phyloP scores from a whole-genome alignment of 2,329 filamentous ascomycete genomes.

The Lecanoromycetidae sp. region DNA sequence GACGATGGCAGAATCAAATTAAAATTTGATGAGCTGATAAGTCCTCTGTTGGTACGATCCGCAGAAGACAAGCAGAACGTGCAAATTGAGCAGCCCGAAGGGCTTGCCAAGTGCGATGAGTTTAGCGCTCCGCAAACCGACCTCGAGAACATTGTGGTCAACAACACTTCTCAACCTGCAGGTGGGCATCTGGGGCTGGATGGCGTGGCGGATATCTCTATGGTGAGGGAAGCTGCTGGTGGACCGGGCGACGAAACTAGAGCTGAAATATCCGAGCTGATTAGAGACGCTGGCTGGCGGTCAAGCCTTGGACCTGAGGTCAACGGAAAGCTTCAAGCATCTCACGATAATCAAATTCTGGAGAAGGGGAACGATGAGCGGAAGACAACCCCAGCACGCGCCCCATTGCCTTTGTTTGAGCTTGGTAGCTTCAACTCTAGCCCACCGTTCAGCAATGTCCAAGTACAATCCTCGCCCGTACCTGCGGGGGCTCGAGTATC shows the following conservation, averaged over 20 bases:
- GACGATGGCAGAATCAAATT: conserved; percentile 49
- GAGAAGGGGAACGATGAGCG: conserved; percentile 15
- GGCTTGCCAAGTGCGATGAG: no score
- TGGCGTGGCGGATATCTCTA: conserved; percentile 13
- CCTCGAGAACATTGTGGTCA: no score
- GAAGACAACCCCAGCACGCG: background rate
- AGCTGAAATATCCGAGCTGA: conserved; percentile 34
- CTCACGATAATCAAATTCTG: background rate
- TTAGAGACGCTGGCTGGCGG: conserved; percentile 38
- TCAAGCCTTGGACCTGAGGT: conserved; percentile 33
- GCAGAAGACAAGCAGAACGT: no score
- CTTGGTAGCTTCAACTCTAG: conserved; percentile 25
- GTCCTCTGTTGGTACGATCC: conserved; percentile 52
- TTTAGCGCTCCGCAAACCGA: no score
- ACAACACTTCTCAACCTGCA: no score
- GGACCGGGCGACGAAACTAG: conserved; percentile 28
- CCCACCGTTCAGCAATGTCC: conserved; percentile 17
- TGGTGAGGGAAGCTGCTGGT: conserved; percentile 12
- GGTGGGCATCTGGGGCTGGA: no score
- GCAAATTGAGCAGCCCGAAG: no score
- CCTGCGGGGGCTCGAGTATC: background rate
- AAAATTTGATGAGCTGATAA: conserved; percentile 50
- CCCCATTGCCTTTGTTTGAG: conserved; percentile 23
- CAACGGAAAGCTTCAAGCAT: background rate
- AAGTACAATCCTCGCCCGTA: conserved; percentile 7